Conservation (phyloP, 129 eudicot species). For the Ambrosia artemisiifolia region DNA sequence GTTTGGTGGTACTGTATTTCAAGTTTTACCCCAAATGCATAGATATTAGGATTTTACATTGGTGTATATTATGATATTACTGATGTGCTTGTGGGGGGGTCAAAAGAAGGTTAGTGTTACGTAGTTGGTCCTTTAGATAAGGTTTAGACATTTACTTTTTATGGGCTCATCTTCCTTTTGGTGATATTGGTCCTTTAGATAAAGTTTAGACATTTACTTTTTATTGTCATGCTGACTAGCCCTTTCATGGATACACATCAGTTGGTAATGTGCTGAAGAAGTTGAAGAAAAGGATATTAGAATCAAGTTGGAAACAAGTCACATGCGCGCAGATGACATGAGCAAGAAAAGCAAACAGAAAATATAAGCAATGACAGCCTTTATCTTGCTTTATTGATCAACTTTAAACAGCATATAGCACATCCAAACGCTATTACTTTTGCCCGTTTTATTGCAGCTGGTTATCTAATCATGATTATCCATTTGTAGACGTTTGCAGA, state of each 20-base stretch:
- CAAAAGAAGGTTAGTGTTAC: too few relatives aligned
- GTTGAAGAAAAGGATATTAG: not conserved
- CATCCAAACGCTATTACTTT: not conserved
- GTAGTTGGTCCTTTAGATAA: too few relatives aligned
- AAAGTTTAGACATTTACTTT: not conserved
- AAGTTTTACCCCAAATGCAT: too few relatives aligned
- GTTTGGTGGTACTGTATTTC: too few relatives aligned
- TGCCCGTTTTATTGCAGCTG: too few relatives aligned
- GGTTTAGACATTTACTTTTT: not conserved
- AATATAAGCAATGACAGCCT: slow-evolving; percentile 5
- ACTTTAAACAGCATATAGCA: too few relatives aligned
- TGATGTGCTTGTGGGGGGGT: too few relatives aligned
- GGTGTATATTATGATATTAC: too few relatives aligned
- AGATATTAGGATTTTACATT: too few relatives aligned
- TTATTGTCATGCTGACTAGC: slow-evolving; percentile 6
- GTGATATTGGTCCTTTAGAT: not conserved
- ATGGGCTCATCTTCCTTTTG: not conserved
- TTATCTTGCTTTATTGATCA: slow-evolving; percentile 17
- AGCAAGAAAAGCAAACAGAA: slow-evolving; percentile 13
- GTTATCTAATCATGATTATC: too few relatives aligned
- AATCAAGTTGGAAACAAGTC: slow-evolving; percentile 24
- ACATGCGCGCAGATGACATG: slow-evolving; percentile 1
- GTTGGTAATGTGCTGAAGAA: not conserved
- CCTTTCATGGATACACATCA: not conserved
- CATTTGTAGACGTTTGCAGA: too few relatives aligned